Conservation (phyloP, 1,284 basidiomycete species). For the Inonotus hispidus region DNA sequence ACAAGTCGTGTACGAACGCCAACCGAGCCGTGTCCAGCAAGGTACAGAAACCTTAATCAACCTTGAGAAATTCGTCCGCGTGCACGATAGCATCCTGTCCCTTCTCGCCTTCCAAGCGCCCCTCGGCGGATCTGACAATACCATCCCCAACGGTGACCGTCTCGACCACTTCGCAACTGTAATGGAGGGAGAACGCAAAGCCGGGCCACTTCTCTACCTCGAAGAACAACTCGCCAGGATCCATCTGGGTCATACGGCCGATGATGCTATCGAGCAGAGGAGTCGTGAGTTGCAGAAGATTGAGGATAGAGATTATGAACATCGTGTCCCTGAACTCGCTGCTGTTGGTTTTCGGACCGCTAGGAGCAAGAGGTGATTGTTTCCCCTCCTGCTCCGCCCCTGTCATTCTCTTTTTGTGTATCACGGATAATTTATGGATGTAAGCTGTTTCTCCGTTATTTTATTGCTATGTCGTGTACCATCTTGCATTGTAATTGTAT, state of each 20-base stretch:
- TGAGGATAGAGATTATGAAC: constrained; percentile 9
- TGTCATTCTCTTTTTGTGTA: no score
- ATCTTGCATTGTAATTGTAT: no score
- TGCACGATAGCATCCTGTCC: constrained; percentile 33
- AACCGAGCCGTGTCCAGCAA: constrained; percentile 24
- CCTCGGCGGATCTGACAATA: neutral
- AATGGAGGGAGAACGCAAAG: constrained; percentile 27
- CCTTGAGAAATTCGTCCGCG: constrained; percentile 35
- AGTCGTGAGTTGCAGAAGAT: constrained; percentile 9
- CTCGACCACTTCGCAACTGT: no score
- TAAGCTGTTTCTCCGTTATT: no score
- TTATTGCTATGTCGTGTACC: no score
- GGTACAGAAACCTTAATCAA: constrained; percentile 37
- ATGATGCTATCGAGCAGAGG: constrained; percentile 10
- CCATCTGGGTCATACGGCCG: neutral
- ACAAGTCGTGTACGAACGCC: constrained; percentile 26
- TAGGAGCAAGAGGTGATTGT: neutral
- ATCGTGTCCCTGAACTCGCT: constrained; percentile 8
- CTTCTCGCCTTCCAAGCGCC: constrained; percentile 26
- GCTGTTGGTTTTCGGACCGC: constrained; percentile 11
- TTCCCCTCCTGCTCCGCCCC: no score
- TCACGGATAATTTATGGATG: no score
- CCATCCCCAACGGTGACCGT: no score
- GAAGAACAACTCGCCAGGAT: constrained; percentile 29
- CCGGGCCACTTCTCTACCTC: constrained; percentile 37